A percentile compares a stretch with the other conserved stretches of the same genome.
Evolutionary conservation across 345 rosid genomes (phyloP).

Genomic region (Aquilaria malaccensis): DNA sequence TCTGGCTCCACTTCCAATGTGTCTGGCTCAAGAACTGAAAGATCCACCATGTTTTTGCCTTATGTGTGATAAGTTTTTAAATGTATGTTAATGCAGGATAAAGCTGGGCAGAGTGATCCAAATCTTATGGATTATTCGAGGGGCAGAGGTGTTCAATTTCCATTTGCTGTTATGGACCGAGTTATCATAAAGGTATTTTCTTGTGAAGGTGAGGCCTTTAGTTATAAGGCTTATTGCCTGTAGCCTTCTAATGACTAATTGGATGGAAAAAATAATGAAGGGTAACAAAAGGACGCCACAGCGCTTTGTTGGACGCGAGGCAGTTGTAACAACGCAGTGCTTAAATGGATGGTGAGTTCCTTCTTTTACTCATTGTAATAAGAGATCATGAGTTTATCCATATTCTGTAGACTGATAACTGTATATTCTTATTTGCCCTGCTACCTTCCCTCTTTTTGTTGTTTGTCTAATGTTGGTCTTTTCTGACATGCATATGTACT

Average conservation of each 20-base stretch:
- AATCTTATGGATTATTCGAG: constrained; percentile 38
- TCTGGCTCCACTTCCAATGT: too few species aligned
- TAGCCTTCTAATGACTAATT: constrained; percentile 11
- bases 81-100: constrained; percentile 44
- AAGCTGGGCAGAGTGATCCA: constrained; percentile 46
- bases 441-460: too few species aligned
- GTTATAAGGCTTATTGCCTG: constrained; percentile 5
- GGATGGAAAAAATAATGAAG: constrained; percentile 28
- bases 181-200: constrained; percentile 75
- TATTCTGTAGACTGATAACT: too few species aligned
- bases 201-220: constrained; percentile 2
- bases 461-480: too few species aligned
- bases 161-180: constrained; percentile 78
- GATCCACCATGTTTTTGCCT: background rate
- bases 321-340: constrained; percentile 90
- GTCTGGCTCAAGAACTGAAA: too few species aligned
- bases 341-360: constrained; percentile 83
- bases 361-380: background rate
- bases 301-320: constrained; percentile 91
- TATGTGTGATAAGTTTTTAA: background rate
- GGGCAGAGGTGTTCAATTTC: constrained; percentile 80
- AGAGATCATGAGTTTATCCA: too few species aligned
- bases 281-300: constrained; percentile 95
- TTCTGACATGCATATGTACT: too few species aligned
- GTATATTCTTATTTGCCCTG: too few species aligned